phyloP scores from a whole-genome alignment of 495 filamentous ascomycete genomes.

The Xeromyces bisporus region DNA sequence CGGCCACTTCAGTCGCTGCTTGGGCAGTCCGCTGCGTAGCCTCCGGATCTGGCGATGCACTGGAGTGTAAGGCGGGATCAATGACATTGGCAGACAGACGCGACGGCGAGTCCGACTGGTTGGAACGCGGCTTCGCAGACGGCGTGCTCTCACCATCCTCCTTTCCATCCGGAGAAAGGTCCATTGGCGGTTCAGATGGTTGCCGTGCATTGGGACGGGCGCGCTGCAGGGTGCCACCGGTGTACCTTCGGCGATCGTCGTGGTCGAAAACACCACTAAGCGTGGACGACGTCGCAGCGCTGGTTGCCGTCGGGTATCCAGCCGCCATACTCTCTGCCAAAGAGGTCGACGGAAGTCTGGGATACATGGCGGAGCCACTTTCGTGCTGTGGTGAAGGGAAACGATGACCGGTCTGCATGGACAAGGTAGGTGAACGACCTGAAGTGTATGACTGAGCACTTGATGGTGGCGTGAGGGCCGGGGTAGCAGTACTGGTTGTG shows the following conservation, averaged over 20 bases:
- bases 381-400: constrained; percentile 50
- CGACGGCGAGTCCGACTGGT: constrained; percentile 24
- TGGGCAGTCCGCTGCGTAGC: constrained; percentile 26
- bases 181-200: constrained; percentile 29
- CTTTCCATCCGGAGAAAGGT: constrained; percentile 36
- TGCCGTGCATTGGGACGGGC: constrained; percentile 32
- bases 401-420: constrained; percentile 37
- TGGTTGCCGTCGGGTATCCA: constrained; percentile 44
- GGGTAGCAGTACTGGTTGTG: constrained; percentile 47
- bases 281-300: constrained; percentile 55
- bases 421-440: constrained; percentile 57
- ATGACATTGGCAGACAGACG: constrained; percentile 34
- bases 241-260: constrained; percentile 70
- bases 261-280: constrained; percentile 68
- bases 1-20: constrained; percentile 29
- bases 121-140: constrained; percentile 21
- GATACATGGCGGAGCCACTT: constrained; percentile 59
- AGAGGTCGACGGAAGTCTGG: constrained; percentile 60
- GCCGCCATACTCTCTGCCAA: constrained; percentile 34
- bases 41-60: constrained; percentile 22
- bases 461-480: constrained; percentile 81
- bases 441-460: constrained; percentile 72
- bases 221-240: constrained; percentile 72
- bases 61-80: constrained; percentile 33
- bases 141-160: constrained; percentile 29